phyloP scores from a whole-genome alignment of 371 early-diverging fungal genomes.

The Apophysomyces variabilis region DNA sequence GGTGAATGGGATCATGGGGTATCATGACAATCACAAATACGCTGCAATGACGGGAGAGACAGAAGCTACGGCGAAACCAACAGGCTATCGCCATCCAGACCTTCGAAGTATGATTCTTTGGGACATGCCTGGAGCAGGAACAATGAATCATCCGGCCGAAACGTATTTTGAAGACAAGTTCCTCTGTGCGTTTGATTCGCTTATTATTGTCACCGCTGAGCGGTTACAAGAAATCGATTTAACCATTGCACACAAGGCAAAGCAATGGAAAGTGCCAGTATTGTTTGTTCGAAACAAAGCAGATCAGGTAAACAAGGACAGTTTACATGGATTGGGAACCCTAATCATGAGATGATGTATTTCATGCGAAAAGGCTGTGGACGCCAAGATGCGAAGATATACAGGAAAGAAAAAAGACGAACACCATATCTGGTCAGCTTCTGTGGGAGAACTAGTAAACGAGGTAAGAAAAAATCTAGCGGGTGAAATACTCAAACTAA shows the following conservation, averaged over 20 bases:
- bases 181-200: slow-evolving; percentile 51
- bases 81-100: slow-evolving; percentile 50
- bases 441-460: slow-evolving; percentile 40
- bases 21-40: slow-evolving; percentile 34
- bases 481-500: no score
- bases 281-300: slow-evolving; percentile 52
- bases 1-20: slow-evolving; percentile 52
- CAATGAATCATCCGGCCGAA: slow-evolving; percentile 39
- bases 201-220: slow-evolving; percentile 52
- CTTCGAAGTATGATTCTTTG: slow-evolving; percentile 46
- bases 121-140: slow-evolving; percentile 59
- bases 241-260: slow-evolving; percentile 39
- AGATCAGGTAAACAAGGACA: slow-evolving; percentile 36
- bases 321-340: not conserved
- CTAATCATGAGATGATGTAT: not conserved
- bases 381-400: slow-evolving; percentile 37
- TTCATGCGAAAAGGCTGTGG: slow-evolving; percentile 30
- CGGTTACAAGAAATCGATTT: slow-evolving; percentile 46
- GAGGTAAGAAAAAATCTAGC: slow-evolving; percentile 28
- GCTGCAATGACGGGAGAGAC: slow-evolving; percentile 48
- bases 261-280: slow-evolving; percentile 40
- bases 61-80: slow-evolving; percentile 42
- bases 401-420: slow-evolving; percentile 17
- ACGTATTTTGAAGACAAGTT: slow-evolving; percentile 56
- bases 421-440: slow-evolving; percentile 31